Percentiles rank a stretch among this genome's conserved stretches.
Evolutionary conservation across 1,284 basidiomycete genomes (phyloP).

Genomic region (Boletellus deceptivus): DNA sequence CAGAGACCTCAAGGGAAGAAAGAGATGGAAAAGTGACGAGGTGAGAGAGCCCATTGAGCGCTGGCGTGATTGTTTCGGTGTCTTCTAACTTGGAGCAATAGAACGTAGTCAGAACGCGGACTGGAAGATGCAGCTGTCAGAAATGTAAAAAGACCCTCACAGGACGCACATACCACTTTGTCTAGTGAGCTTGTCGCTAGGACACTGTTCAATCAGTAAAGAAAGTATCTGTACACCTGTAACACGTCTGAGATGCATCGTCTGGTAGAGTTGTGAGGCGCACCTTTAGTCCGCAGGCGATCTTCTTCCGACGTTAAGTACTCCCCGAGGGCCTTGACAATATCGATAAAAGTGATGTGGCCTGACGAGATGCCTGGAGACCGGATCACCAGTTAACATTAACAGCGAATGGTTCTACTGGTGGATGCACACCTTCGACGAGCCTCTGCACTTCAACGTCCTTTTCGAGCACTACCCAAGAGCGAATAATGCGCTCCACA

Average conservation of each 20-base stretch:
- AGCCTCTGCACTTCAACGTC: conserved; percentile 61
- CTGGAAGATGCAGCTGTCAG: conserved; percentile 40
- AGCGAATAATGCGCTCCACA: conserved; percentile 59
- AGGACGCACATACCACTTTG: conserved; percentile 66
- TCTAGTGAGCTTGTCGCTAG: conserved; percentile 67
- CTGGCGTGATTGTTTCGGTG: conserved; percentile 75
- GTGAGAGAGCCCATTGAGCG: conserved; percentile 70
- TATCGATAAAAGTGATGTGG: conserved; percentile 62
- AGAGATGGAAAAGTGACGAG: conserved; percentile 68
- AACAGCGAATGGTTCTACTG: too few species aligned
- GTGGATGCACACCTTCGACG: conserved; percentile 47
- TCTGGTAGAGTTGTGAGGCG: neutral
- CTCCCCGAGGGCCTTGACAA: conserved; percentile 87
- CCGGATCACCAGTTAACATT: too few species aligned
- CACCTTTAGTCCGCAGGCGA: conserved; percentile 76
- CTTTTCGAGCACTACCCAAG: conserved; percentile 68
- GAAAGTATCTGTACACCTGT: conserved; percentile 78
- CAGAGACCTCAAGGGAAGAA: conserved; percentile 67
- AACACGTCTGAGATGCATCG: conserved; percentile 17
- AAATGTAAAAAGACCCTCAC: neutral
- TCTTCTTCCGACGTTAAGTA: conserved; percentile 88
- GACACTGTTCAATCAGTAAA: conserved; percentile 58
- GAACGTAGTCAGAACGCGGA: conserved; percentile 80
- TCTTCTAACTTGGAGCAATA: conserved; percentile 87
- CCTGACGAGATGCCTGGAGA: conserved; percentile 63